These are phyloP conservation scores for Medicago ruthenica DNA, from an alignment of 306 rosid species.

Conservation along the genomic window DNA sequence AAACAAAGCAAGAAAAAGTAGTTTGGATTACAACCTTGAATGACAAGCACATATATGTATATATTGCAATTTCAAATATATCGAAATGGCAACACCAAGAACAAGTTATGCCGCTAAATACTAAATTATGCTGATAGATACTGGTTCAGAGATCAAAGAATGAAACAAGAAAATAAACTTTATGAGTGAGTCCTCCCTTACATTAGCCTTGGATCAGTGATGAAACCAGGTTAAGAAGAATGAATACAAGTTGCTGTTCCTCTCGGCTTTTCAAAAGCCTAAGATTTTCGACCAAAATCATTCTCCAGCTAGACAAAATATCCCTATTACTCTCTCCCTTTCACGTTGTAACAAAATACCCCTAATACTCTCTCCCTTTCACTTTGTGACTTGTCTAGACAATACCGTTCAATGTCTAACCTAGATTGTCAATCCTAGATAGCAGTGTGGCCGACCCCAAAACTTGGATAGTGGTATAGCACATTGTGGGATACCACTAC, in stretches of 20 bases:
- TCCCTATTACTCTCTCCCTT: no score
- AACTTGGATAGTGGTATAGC: no score
- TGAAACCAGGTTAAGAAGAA: background rate
- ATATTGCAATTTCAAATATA: conserved; percentile 19
- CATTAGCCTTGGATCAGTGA: background rate
- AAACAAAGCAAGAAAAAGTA: conserved; percentile 15
- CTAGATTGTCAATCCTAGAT: background rate
- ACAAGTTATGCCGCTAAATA: conserved; percentile 23
- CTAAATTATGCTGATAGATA: conserved; percentile 3
- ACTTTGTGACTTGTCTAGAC: background rate
- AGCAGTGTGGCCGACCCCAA: no score
- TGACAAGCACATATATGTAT: conserved; percentile 1
- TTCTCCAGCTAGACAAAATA: background rate
- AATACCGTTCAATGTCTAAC: background rate
- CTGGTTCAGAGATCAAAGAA: conserved; percentile 8
- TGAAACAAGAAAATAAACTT: background rate
- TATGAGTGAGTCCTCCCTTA: background rate
- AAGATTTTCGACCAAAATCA: background rate
- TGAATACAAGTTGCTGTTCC: background rate
- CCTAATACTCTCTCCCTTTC: background rate
- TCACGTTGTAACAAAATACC: no score
- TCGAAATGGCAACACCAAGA: conserved; percentile 15
- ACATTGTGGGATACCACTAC: no score
- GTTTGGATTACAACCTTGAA: conserved; percentile 30
- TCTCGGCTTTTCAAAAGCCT: background rate